Percentiles rank a stretch among this genome's conserved stretches.
phyloP scores from a whole-genome alignment of 805 yeast genomes.

The Kuraishia capsulata region DNA sequence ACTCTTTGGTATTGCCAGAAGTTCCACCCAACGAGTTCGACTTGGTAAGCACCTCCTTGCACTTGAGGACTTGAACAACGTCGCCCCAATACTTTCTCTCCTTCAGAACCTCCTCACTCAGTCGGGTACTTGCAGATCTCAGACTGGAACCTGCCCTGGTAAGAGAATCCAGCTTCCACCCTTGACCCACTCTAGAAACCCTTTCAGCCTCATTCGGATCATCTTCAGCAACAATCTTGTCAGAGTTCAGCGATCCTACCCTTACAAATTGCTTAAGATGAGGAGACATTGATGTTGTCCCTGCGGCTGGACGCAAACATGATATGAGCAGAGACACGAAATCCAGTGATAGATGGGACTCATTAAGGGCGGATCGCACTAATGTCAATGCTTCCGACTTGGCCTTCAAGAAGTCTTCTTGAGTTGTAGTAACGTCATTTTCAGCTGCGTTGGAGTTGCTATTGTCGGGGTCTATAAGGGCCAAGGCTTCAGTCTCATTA shows the following conservation, averaged over 20 bases:
- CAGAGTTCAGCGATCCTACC: constrained; percentile 60
- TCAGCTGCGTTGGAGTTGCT: constrained; percentile 12
- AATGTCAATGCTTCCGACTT: constrained; percentile 44
- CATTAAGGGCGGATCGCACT: constrained; percentile 69
- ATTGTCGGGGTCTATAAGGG: too few relatives aligned
- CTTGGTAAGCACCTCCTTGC: constrained; percentile 59
- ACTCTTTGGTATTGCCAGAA: constrained; percentile 38
- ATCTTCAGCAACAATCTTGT: constrained; percentile 21
- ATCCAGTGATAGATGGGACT: constrained; percentile 80
- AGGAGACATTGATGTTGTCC: constrained; percentile 82
- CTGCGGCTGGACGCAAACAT: constrained; percentile 75
- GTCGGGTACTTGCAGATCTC: constrained; percentile 36
- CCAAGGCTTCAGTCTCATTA: too few relatives aligned
- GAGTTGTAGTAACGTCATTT: constrained; percentile 8
- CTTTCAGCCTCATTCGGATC: constrained; percentile 11
- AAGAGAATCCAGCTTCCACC: constrained; percentile 79
- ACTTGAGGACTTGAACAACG: constrained; percentile 29
- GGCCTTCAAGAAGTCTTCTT: constrained; percentile 35
- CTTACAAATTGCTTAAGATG: constrained; percentile 68
- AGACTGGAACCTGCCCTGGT: constrained; percentile 44
- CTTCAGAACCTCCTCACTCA: constrained; percentile 43
- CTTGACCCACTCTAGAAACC: constrained; percentile 41
- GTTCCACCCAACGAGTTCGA: constrained; percentile 47
- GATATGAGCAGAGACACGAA: constrained; percentile 79
- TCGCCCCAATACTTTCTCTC: constrained; percentile 68